A percentile compares a stretch with the other conserved stretches of the same genome.
Evolutionary conservation across 2,329 filamentous ascomycete genomes (phyloP).

Genomic region (Pleoardoris graminearum): DNA sequence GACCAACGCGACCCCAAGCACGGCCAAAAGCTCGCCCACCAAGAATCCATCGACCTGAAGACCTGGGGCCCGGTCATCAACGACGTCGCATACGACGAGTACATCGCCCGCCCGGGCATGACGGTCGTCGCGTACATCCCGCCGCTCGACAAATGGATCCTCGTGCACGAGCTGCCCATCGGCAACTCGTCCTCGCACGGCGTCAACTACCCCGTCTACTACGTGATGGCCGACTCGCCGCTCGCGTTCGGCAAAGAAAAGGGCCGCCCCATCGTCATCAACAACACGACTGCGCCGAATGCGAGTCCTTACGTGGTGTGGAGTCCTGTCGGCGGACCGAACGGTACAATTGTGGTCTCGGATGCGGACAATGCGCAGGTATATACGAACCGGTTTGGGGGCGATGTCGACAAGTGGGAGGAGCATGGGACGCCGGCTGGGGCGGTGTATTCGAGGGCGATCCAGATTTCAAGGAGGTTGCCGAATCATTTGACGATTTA

Average conservation of each 20-base stretch:
- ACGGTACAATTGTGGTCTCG: conserved; percentile 26
- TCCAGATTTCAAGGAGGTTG: conserved; percentile 22
- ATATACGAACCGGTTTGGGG: conserved; percentile 22
- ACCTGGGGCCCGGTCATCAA: conserved; percentile 27
- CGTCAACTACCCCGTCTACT: background rate
- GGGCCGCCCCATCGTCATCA: conserved; percentile 22
- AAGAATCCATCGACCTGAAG: conserved; percentile 23
- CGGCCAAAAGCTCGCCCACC: conserved; percentile 30
- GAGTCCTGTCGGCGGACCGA: conserved; percentile 26
- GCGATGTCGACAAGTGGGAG: conserved; percentile 23
- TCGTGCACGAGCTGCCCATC: conserved; percentile 21
- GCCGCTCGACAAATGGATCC: conserved; percentile 27
- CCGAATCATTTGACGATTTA: conserved; percentile 22
- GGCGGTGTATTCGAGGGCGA: conserved; percentile 21
- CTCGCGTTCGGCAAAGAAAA: conserved; percentile 19
- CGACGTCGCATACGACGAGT: conserved; percentile 25
- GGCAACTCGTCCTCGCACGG: background rate
- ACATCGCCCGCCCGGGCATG: conserved; percentile 28
- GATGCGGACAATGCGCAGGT: conserved; percentile 23
- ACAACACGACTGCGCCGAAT: conserved; percentile 23
- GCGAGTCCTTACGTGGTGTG: conserved; percentile 25
- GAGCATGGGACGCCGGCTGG: conserved; percentile 24
- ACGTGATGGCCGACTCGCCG: conserved; percentile 11
- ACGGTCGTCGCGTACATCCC: conserved; percentile 24
- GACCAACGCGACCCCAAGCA: conserved; percentile 31